phyloP scores from a whole-genome alignment of 179 eudicot species.

The Kewa caespitosa region DNA sequence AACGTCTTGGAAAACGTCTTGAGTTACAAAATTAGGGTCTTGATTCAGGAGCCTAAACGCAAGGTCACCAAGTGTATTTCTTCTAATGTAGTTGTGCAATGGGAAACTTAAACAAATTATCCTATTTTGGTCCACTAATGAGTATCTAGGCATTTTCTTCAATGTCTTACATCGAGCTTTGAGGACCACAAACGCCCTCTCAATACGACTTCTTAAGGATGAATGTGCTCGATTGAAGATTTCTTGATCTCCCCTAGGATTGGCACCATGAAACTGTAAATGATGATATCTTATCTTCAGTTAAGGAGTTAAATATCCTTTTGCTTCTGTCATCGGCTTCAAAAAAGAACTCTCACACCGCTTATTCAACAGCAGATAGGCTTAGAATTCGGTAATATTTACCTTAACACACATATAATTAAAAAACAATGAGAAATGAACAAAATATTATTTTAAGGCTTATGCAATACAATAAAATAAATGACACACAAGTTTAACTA shows the following conservation, averaged over 20 bases:
- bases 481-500: background rate
- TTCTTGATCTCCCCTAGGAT: slow-evolving; percentile 15
- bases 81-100: background rate
- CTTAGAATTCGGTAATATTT: slow-evolving; percentile 24
- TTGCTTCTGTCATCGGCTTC: too few relatives aligned
- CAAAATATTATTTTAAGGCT: too few relatives aligned
- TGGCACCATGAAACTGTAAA: slow-evolving; percentile 14
- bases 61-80: background rate
- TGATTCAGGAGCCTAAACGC: background rate
- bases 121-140: slow-evolving; percentile 14
- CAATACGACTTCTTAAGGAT: slow-evolving; percentile 22
- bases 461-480: background rate
- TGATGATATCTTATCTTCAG: slow-evolving; percentile 15
- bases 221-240: slow-evolving; percentile 21
- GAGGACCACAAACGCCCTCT: slow-evolving; percentile 18
- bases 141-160: background rate
- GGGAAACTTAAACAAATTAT: background rate
- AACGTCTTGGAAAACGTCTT: background rate
- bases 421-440: background rate
- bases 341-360: too few relatives aligned
- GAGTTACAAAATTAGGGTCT: background rate
- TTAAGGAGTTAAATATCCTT: slow-evolving; percentile 13
- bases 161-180: slow-evolving; percentile 21
- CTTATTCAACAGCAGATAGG: too few relatives aligned
- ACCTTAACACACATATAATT: background rate